Base-by-base conservation (phyloP, 805 yeast species). In the Wickerhamiella slavikovae region DNA sequence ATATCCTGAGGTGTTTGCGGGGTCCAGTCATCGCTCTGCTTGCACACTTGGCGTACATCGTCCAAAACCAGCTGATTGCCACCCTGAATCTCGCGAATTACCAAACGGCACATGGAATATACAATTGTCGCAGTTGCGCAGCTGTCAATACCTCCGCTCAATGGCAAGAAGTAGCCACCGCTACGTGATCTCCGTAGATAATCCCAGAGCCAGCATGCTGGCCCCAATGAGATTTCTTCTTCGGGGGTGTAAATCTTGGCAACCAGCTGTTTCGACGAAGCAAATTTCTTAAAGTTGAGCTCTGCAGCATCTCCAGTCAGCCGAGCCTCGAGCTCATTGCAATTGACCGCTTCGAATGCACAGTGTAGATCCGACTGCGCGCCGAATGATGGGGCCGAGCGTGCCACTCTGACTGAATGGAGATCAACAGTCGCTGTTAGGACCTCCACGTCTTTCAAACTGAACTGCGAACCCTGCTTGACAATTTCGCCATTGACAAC, bases 161-260 rank as follows among this genome's bases (percentile, higher is more conserved):
- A 58, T 0, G 99, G 96, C 27, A 89, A 58, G 52, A 89, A 91
- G 49, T 63, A 89, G 0, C 99, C 99, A 0, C 82, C 79, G 29
- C 89, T 77, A 39, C 68, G 68, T 41, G 92, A 79, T 38, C 99
- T 66, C 49, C 99, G 67, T 34, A 89, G 61, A 46, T 89, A 89
- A 51, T 89, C 99, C 99, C 99, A 89, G 38, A 89, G 53, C 99
- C 99, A 89, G 51, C 98, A 89, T 0, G 99, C 98, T 1, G 99
- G 99, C 0, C 99, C 99, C 25, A 78, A 58, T 1, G 96, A 95
- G 39, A 89, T 85, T 52, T 89, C 99, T 53, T 89, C 95, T 45
- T 83, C 93, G 3, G 98, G 94, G 2, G 58, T 45, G 51, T 77
- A 91, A 43, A 75, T 74, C 22, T 60, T 62, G 25, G 74, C 60